phyloP scores from a whole-genome alignment of 1,284 basidiomycete genomes.

The Xerocomus nothofagi region DNA sequence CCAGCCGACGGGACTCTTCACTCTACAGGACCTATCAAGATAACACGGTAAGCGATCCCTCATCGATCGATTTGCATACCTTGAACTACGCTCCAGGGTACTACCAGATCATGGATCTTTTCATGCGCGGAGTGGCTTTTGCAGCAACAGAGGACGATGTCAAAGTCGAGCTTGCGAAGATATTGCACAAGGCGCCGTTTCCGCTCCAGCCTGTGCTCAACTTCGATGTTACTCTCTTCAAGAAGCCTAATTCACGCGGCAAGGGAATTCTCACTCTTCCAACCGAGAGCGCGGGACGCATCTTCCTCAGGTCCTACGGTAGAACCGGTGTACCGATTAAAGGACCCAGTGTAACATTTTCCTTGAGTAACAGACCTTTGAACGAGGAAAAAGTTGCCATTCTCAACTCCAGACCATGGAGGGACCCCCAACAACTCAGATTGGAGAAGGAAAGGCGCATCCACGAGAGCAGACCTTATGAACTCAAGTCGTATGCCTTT shows the following conservation, averaged over 20 bases:
- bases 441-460: conserved; percentile 29
- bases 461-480: conserved; percentile 22
- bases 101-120: conserved; percentile 36
- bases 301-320: conserved; percentile 36
- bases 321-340: conserved; percentile 28
- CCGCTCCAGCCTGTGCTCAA: conserved; percentile 25
- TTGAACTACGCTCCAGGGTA: conserved; percentile 4
- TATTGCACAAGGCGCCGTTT: conserved; percentile 40
- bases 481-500: conserved; percentile 34
- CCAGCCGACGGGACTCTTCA: not conserved
- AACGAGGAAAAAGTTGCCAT: conserved; percentile 23
- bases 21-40: conserved; percentile 8
- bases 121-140: conserved; percentile 32
- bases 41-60: conserved; percentile 22
- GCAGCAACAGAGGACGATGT: conserved; percentile 35
- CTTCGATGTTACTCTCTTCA: conserved; percentile 37
- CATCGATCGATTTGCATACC: not conserved
- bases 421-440: conserved; percentile 32
- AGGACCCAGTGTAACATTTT: conserved; percentile 23
- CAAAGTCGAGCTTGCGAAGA: conserved; percentile 35
- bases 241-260: conserved; percentile 21
- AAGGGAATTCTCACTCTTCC: conserved; percentile 38
- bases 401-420: conserved; percentile 31
- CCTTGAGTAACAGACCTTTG: conserved; percentile 20
- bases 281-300: conserved; percentile 15